phyloP scores from a whole-genome alignment of 805 yeast species.

The Wickerhamomyces alni region DNA sequence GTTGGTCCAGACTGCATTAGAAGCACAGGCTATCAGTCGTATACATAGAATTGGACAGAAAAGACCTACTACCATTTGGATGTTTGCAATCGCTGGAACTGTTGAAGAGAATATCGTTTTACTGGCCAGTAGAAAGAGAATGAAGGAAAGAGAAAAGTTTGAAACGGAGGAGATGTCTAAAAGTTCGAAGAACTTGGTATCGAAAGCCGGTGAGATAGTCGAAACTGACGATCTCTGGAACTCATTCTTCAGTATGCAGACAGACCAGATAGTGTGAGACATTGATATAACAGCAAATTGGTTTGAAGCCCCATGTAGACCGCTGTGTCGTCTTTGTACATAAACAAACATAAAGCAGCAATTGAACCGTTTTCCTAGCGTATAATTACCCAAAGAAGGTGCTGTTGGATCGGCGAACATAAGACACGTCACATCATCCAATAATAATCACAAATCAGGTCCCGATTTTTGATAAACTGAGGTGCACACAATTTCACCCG shows the following conservation, averaged over 20 bases:
- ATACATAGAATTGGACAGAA: slow-evolving; percentile 91
- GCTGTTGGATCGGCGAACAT: too few species aligned
- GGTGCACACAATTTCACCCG: too few species aligned
- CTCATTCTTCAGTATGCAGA: slow-evolving; percentile 40
- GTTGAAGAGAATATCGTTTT: slow-evolving; percentile 85
- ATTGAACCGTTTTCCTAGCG: too few species aligned
- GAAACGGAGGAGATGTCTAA: slow-evolving; percentile 53
- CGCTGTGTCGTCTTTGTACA: too few species aligned
- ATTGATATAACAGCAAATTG: too few species aligned
- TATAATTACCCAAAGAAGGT: too few species aligned
- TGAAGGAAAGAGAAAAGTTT: slow-evolving; percentile 30
- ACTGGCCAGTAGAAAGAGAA: slow-evolving; percentile 57
- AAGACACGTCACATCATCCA: too few species aligned
- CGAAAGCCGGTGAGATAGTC: slow-evolving; percentile 53
- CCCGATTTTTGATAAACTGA: too few species aligned
- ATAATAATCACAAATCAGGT: too few species aligned
- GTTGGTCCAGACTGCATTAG: slow-evolving; percentile 78
- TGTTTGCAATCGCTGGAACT: slow-evolving; percentile 74
- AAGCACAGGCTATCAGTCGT: slow-evolving; percentile 86
- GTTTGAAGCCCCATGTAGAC: too few species aligned
- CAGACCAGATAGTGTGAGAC: too few species aligned
- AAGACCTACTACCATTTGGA: slow-evolving; percentile 82
- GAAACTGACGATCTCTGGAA: slow-evolving; percentile 55
- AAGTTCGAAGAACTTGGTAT: slow-evolving; percentile 43
- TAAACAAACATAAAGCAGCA: too few species aligned